Evolutionary conservation across 2,329 filamentous ascomycete species (phyloP).

Genomic region (Hypoxylon sp.): DNA sequence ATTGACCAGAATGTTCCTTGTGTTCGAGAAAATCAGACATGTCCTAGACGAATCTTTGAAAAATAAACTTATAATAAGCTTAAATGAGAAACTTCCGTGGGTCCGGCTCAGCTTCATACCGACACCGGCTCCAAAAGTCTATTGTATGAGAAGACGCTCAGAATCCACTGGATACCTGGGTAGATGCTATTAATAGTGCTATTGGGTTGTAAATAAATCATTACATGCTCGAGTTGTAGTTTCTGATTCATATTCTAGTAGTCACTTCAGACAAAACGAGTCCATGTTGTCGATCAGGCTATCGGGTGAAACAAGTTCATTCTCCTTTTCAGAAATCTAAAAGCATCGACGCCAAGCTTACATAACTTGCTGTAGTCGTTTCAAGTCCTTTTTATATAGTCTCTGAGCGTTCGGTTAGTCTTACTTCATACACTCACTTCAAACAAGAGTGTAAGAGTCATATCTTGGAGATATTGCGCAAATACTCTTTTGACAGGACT

Average conservation of each 20-base stretch:
- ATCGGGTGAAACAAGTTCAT: constrained; percentile 23
- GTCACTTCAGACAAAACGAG: constrained; percentile 18
- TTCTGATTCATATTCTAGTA: constrained; percentile 1
- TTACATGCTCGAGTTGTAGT: not conserved
- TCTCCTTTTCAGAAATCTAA: constrained; percentile 6
- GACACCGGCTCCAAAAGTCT: not conserved
- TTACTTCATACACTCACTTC: not conserved
- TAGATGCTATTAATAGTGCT: not conserved
- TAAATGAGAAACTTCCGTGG: constrained; percentile 5
- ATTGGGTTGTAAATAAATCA: not conserved
- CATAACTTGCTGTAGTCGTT: constrained; percentile 19
- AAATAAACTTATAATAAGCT: constrained; percentile 28
- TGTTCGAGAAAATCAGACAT: not conserved
- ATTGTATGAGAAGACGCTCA: not conserved
- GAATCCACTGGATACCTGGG: not conserved
- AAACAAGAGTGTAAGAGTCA: not conserved
- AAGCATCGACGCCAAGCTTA: constrained; percentile 26
- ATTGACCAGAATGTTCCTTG: not conserved
- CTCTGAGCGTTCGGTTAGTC: constrained; percentile 7
- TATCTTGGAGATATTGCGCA: constrained; percentile 8
- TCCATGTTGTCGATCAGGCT: constrained; percentile 38
- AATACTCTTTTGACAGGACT: not conserved
- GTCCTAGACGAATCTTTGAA: not conserved
- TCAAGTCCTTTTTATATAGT: constrained; percentile 7
- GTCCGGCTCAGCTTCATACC: not conserved